These are phyloP conservation scores for Chenopodium quinoa DNA, from an alignment of 148 eudicot species.

Conservation along the genomic window DNA sequence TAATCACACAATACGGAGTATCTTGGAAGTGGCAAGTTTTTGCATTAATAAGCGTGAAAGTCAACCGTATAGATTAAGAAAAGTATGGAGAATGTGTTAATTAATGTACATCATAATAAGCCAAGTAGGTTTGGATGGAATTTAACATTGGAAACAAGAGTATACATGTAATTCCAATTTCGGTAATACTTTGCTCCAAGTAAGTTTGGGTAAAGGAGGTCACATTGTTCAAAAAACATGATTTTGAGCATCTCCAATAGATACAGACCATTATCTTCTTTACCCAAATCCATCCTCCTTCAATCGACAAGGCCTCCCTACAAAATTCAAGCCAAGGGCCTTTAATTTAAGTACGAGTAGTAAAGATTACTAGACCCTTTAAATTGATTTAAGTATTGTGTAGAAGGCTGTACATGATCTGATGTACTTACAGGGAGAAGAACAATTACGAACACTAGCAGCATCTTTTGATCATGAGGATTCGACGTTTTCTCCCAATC, in stretches of 20 bases:
- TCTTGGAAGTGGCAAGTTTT: too few species aligned
- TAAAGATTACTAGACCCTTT: not conserved
- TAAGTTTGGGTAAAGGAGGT: not conserved
- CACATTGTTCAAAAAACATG: not conserved
- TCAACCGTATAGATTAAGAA: too few species aligned
- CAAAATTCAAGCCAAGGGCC: not conserved
- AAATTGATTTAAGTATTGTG: not conserved
- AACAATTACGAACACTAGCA: not conserved
- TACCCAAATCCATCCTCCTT: not conserved
- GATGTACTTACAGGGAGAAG: not conserved
- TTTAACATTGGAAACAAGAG: not conserved
- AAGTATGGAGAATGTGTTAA: too few species aligned
- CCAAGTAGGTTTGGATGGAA: not conserved
- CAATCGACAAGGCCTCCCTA: not conserved
- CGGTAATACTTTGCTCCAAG: not conserved
- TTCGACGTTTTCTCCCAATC: slow-evolving; percentile 74
- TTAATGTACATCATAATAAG: not conserved
- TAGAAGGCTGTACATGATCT: not conserved
- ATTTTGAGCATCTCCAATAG: not conserved
- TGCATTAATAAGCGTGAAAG: too few species aligned
- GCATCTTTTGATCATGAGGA: slow-evolving; percentile 65
- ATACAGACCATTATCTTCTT: not conserved
- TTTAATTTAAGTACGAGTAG: not conserved
- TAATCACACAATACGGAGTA: too few species aligned
- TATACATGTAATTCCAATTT: slow-evolving; percentile 1